Conservation (phyloP, 2,329 filamentous ascomycete species). For the Trichophyton schoenleinii region DNA sequence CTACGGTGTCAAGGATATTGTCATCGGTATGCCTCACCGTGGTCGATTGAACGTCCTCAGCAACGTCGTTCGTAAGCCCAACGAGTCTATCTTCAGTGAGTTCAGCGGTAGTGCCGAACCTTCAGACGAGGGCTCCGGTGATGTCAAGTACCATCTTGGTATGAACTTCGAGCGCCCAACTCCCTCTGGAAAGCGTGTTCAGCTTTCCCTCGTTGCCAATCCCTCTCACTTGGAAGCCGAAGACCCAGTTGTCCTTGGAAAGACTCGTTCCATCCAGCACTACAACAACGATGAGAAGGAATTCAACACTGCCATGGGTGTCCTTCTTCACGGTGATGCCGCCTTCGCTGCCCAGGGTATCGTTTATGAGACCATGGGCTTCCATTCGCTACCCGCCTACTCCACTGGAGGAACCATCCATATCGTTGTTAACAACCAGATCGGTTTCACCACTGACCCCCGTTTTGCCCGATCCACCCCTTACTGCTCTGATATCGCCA, state of each 20-base stretch:
- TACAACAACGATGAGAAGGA: slow-evolving; percentile 95
- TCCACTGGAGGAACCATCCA: slow-evolving; percentile 96
- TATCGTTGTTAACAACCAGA: slow-evolving; percentile 98
- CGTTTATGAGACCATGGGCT: slow-evolving; percentile 96
- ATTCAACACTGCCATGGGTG: slow-evolving; percentile 83
- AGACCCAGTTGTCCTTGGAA: slow-evolving; percentile 92
- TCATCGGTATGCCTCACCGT: slow-evolving; percentile 99
- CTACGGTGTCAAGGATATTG: slow-evolving; percentile 96
- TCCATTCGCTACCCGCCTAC: slow-evolving; percentile 89
- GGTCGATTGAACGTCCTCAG: slow-evolving; percentile 94
- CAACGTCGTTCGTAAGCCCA: slow-evolving; percentile 97
- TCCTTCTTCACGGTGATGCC: slow-evolving; percentile 91
- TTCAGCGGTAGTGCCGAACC: slow-evolving; percentile 80
- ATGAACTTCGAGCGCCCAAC: slow-evolving; percentile 99
- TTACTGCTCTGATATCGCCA: slow-evolving; percentile 98
- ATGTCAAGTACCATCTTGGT: slow-evolving; percentile 98
- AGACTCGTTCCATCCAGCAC: slow-evolving; percentile 95
- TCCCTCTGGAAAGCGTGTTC: slow-evolving; percentile 96
- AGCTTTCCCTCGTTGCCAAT: slow-evolving; percentile 95
- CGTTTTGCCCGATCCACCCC: slow-evolving; percentile 94
- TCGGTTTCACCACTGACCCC: slow-evolving; percentile 97
- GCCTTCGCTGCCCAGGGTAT: slow-evolving; percentile 94
- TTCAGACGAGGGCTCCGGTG: slow-evolving; percentile 89
- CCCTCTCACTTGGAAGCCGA: slow-evolving; percentile 97
- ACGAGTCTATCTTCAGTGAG: slow-evolving; percentile 98